phyloP scores from a whole-genome alignment of 179 eudicot genomes.

The Gypsophila paniculata region DNA sequence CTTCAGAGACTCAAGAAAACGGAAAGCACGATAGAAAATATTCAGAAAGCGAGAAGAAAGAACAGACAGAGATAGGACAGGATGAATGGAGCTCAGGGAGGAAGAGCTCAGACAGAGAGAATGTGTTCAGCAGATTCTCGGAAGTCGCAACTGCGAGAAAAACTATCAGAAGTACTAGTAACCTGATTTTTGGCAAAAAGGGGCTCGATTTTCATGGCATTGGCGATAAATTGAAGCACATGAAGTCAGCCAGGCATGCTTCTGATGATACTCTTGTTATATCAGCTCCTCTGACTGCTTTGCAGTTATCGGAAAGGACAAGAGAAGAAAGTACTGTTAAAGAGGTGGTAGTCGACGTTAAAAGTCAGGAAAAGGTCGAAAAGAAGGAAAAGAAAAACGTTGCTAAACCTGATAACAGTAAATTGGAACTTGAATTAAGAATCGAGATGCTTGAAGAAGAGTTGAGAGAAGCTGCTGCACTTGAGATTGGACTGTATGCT shows the following conservation, averaged over 20 bases:
- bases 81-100: constrained; percentile 30
- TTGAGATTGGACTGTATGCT: constrained; percentile 71
- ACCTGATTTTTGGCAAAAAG: constrained; percentile 45
- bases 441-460: constrained; percentile 74
- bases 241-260: constrained; percentile 52
- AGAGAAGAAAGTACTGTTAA: constrained; percentile 31
- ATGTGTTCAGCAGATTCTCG: constrained; percentile 33
- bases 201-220: constrained; percentile 40
- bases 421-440: constrained; percentile 46
- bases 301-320: constrained; percentile 27
- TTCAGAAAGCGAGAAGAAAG: constrained; percentile 28
- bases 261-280: constrained; percentile 31
- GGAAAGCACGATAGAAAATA: constrained; percentile 22
- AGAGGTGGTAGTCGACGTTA: constrained; percentile 30
- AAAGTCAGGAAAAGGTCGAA: constrained; percentile 33
- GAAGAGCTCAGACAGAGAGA: constrained; percentile 26
- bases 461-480: constrained; percentile 72
- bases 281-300: constrained; percentile 27
- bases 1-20: constrained; percentile 23
- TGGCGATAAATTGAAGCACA: constrained; percentile 52
- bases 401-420: constrained; percentile 32
- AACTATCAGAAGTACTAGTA: constrained; percentile 45
- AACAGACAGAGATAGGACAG: constrained; percentile 24
- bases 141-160: constrained; percentile 42
- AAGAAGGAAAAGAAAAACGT: constrained; percentile 40